phyloP scores from a whole-genome alignment of 306 rosid species.

The Hippophae tibetana region DNA sequence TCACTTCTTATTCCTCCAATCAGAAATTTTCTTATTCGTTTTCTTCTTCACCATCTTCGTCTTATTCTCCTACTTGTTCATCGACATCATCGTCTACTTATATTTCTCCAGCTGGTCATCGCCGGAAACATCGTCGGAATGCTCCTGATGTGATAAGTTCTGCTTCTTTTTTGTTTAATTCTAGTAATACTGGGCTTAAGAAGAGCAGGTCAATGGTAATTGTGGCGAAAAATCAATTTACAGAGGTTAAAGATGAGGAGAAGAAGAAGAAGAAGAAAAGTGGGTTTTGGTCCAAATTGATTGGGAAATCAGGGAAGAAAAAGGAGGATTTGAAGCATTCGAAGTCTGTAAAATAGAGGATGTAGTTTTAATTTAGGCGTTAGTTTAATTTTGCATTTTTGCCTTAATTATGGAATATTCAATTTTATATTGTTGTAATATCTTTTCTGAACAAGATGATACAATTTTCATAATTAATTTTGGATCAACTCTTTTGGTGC shows the following conservation, averaged over 20 bases:
- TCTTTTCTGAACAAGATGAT: too few species aligned
- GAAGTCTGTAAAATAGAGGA: slow-evolving; percentile 14
- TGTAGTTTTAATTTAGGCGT: background rate
- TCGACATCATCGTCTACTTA: slow-evolving; percentile 9
- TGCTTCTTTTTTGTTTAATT: slow-evolving; percentile 21
- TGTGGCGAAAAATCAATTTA: slow-evolving; percentile 17
- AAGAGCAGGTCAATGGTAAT: slow-evolving; percentile 55
- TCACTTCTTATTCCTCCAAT: slow-evolving; percentile 9
- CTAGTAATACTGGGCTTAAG: slow-evolving; percentile 27
- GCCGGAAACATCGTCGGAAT: slow-evolving; percentile 23
- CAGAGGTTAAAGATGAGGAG: background rate
- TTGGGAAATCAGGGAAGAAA: slow-evolving; percentile 37
- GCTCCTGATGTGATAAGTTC: slow-evolving; percentile 30
- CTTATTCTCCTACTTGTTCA: background rate
- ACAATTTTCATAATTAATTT: too few species aligned
- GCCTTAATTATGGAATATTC: too few species aligned
- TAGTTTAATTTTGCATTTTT: too few species aligned
- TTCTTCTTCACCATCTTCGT: background rate
- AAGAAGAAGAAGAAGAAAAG: slow-evolving; percentile 24
- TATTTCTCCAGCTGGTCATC: slow-evolving; percentile 18
- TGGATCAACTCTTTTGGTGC: too few species aligned
- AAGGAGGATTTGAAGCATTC: slow-evolving; percentile 34
- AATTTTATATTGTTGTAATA: too few species aligned
- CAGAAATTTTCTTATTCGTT: slow-evolving; percentile 3
- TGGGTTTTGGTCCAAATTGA: slow-evolving; percentile 59